Conservation (phyloP, 2,329 filamentous ascomycete species). For the Thelonectria olida region DNA sequence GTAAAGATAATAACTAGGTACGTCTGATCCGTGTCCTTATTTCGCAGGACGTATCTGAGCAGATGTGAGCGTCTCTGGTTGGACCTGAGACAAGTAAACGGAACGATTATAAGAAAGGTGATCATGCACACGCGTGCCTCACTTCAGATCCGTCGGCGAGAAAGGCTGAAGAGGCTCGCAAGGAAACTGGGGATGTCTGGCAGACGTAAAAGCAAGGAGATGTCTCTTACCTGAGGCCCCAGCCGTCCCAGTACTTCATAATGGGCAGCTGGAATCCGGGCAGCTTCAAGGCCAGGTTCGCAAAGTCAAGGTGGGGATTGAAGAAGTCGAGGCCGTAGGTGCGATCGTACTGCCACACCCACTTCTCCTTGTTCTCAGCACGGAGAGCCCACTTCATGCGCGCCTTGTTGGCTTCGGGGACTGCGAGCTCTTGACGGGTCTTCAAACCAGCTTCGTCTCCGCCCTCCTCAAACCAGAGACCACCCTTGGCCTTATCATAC, state of each 20-base stretch:
- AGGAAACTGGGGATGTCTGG: constrained; percentile 13
- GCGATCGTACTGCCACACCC: constrained; percentile 63
- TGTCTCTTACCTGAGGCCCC: constrained; percentile 72
- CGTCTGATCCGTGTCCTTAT: constrained; percentile 75
- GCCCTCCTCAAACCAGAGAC: constrained; percentile 71
- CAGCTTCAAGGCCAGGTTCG: constrained; percentile 73
- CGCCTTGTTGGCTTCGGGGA: constrained; percentile 61
- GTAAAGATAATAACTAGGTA: constrained; percentile 87
- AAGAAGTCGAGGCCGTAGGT: constrained; percentile 76
- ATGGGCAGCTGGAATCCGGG: constrained; percentile 79
- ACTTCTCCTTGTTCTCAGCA: constrained; percentile 58
- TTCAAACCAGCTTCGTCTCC: constrained; percentile 65
- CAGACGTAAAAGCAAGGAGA: constrained; percentile 16
- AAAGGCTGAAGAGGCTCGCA: constrained; percentile 13
- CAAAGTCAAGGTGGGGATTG: constrained; percentile 91
- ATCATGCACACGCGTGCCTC: constrained; percentile 29
- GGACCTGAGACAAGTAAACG: constrained; percentile 40
- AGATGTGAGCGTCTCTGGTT: constrained; percentile 75
- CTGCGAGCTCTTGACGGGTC: constrained; percentile 55
- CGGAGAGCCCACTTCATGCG: constrained; percentile 69
- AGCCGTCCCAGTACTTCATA: constrained; percentile 82
- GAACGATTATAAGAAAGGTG: constrained; percentile 29
- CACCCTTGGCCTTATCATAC: constrained; percentile 58
- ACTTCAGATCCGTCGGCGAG: background rate
- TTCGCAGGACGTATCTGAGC: constrained; percentile 91